Conservation (phyloP, 169 alveolate species). For the Cryptosporidium viatorum region DNA sequence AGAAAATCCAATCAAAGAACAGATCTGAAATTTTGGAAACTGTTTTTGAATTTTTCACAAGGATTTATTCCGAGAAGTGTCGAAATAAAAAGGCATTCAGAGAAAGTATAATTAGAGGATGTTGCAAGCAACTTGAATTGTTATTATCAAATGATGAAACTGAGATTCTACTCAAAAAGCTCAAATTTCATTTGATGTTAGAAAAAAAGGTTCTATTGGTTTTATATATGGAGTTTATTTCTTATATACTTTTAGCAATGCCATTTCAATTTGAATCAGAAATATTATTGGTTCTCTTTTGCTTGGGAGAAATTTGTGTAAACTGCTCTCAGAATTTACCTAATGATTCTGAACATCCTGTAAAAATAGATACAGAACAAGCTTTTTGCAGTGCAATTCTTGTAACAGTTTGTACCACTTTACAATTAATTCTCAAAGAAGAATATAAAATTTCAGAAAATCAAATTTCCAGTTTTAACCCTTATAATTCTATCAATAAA, state of each 20-base stretch:
- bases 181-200: background rate
- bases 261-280: constrained; percentile 69
- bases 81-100: constrained; percentile 23
- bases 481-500: constrained; percentile 20
- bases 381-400: constrained; percentile 25
- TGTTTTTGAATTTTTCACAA: constrained; percentile 33
- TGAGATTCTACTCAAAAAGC: constrained; percentile 13
- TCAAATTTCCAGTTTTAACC: constrained; percentile 48
- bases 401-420: constrained; percentile 27
- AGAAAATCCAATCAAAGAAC: constrained; percentile 16
- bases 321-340: constrained; percentile 30
- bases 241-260: constrained; percentile 50
- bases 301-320: constrained; percentile 69
- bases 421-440: constrained; percentile 46
- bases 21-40: constrained; percentile 34
- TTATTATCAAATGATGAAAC: constrained; percentile 24
- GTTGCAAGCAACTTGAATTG: constrained; percentile 48
- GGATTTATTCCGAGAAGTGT: constrained; percentile 59
- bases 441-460: constrained; percentile 43
- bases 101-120: constrained; percentile 58
- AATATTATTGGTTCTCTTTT: constrained; percentile 15
- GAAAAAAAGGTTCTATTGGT: constrained; percentile 1
- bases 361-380: background rate
- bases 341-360: background rate
- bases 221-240: constrained; percentile 43